phyloP scores from a whole-genome alignment of 805 yeast species.

The Wickerhamiella sorbophila region DNA sequence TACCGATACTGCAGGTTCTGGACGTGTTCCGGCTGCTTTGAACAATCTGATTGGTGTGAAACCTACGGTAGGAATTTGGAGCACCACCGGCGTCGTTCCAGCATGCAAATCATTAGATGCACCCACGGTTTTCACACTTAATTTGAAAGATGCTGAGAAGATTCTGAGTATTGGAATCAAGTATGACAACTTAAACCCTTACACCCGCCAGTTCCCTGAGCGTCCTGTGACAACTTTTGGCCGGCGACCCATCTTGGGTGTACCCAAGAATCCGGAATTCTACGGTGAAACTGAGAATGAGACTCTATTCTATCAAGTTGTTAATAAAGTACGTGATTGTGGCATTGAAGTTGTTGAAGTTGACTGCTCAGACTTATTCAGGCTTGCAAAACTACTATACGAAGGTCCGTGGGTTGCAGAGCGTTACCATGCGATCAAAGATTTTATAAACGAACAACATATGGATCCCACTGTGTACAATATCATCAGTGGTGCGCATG shows the following conservation, averaged over 20 bases:
- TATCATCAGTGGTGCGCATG: conserved; percentile 67
- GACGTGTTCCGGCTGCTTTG: conserved; percentile 91
- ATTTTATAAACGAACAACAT: conserved; percentile 46
- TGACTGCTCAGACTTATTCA: conserved; percentile 64
- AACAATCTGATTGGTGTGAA: conserved; percentile 86
- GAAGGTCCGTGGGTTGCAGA: conserved; percentile 99
- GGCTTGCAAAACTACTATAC: conserved; percentile 74
- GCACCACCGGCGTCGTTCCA: conserved; percentile 88
- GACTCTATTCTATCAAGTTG: conserved; percentile 45
- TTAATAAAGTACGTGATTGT: conserved; percentile 33
- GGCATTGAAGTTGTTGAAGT: conserved; percentile 49
- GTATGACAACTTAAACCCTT: conserved; percentile 63
- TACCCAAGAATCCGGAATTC: conserved; percentile 61
- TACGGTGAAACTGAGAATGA: conserved; percentile 72
- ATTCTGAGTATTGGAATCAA: conserved; percentile 58
- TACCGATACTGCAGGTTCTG: conserved; percentile 97
- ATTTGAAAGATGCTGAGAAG: conserved; percentile 69
- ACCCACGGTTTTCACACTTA: conserved; percentile 71
- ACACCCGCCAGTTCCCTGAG: conserved; percentile 60
- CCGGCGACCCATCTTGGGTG: conserved; percentile 49
- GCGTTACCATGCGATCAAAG: conserved; percentile 70
- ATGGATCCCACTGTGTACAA: conserved; percentile 72
- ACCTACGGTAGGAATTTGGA: conserved; percentile 80
- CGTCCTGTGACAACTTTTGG: conserved; percentile 50
- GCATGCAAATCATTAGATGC: conserved; percentile 93